Evolutionary conservation across 1,284 basidiomycete species (phyloP), one percentile per base, ranked within the genome.

Genomic region (Ceratobasidium papillatum): DNA sequence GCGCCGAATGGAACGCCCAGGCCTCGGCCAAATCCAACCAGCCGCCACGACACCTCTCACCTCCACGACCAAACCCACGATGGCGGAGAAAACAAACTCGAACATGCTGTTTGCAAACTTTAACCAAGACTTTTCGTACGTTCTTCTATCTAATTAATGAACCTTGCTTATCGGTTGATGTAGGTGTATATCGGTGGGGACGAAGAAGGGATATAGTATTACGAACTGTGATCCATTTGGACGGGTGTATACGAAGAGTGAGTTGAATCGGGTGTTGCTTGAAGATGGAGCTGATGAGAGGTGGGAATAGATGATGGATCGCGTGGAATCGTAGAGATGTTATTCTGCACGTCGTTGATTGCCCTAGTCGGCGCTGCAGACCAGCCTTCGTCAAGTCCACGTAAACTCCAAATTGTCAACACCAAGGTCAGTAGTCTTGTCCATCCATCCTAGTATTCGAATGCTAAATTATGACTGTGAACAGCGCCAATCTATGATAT

Each of bases 201-300:
- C 97, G 63, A 90, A 93, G 79, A 95, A 94, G 82, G 98, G 98
- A 2, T 99, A 99, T 82, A 94, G 92, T 78, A 98, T 99, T 82
- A 94, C 95, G 64, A 99, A 99, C 81, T 98, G 95, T 82, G 97
- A 99, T 82, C 98, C 98, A 63, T 99, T 96, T 81, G 97, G 96
- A 52, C 88, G 94, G 78, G 95, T 99, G 7, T 97, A 97, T 81
- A 95, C 94, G 17, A 94, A 94, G 89, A 93, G 95, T 95, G 81
- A 82, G 92, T 88, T 30, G 62, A 34, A 36, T 52, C 3, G 11
- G 19, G 25, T 5, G 17, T 9, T 2, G 43, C 47, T 2, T 11
- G 19, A 61, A 11, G 4, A 34, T 58, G 41, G 11, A 30, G 38
- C 58, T 62, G 12, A 41, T 12, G 43, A 9, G 45, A 30, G 4